Base-by-base conservation (phyloP, 768 basidiomycete species). In the Leccinellum luteum region DNA sequence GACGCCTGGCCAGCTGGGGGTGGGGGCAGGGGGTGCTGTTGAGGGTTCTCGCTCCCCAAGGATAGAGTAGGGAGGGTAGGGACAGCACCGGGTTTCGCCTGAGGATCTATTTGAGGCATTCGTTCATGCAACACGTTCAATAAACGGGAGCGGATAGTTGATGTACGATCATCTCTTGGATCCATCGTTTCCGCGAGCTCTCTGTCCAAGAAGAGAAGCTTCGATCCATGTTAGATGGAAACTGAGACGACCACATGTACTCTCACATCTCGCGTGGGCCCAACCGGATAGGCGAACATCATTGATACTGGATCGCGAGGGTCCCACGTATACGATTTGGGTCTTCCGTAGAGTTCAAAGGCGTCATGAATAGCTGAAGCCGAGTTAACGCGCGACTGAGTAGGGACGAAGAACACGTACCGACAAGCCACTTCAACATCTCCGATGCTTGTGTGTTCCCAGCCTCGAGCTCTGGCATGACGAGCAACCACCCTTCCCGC, bases 261-360 rank as follows among this genome's bases (percentile, higher is more conserved):
- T 77, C 90, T 62, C 68, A 96, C 94, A 69, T 94, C 89, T 73
- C 85, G 88, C 57, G 83, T 76, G 4, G 88, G 84, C 1, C 93
- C 94, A 49, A 92, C 85, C 7, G 96, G 95, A 70, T 98, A 97
- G 0, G 86, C 93, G 72, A 95, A 98, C 87, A 98, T 94, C 72
- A 96, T 80, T 10, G 91, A 92, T 8, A 72, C 69, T 0, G 85
- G 82, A 69, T 96, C 86, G 14, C 89, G 82, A 52, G 91, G 91
- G 66, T 98, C 91, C 92, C 93, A 98, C 27, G 84, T 87, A 76
- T 95, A 97, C 23, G 79, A 74, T 23, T 84, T 81, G 5, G 94
- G 94, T 48, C 96, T 82, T 31, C 97, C 96, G 68, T 98, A 96
- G 21, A 98, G 78, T 52, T 81, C 81, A 69, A 94, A 97, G 2